Percentiles rank a stretch among this genome's conserved stretches.
phyloP scores from a whole-genome alignment of 2,329 filamentous ascomycete species.

The Exserohilum turcica region DNA sequence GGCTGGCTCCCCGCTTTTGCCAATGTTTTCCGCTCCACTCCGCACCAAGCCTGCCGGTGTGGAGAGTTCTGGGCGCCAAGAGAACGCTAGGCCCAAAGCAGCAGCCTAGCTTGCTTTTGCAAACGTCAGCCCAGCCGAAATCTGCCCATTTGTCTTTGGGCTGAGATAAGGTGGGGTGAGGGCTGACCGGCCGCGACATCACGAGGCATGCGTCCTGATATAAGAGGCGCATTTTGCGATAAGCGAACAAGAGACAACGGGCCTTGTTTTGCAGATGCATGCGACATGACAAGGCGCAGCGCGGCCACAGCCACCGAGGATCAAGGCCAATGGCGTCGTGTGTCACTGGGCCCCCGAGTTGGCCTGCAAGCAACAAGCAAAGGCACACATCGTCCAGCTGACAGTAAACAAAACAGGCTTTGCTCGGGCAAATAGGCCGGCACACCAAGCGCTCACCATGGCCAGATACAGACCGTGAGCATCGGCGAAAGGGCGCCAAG shows the following conservation, averaged over 20 bases:
- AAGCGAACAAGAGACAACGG: background rate
- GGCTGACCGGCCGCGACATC: background rate
- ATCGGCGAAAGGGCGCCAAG: background rate
- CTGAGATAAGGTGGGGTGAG: conserved; percentile 8
- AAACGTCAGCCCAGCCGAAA: conserved; percentile 33
- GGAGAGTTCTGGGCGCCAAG: conserved; percentile 21
- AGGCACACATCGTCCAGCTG: background rate
- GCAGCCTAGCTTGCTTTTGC: background rate
- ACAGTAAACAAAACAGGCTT: background rate
- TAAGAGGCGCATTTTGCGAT: background rate
- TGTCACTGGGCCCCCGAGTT: background rate
- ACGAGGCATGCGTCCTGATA: background rate
- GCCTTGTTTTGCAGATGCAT: background rate
- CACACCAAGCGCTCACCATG: background rate
- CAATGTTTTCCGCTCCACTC: conserved; percentile 21
- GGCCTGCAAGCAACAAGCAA: background rate
- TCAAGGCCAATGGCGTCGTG: background rate
- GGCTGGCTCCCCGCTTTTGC: conserved; percentile 8
- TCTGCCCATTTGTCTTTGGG: conserved; percentile 13
- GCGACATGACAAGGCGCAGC: background rate
- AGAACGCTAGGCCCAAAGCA: conserved; percentile 4
- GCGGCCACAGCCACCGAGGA: background rate
- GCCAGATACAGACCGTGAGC: background rate
- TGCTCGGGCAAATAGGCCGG: background rate
- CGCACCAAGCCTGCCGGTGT: conserved; percentile 19